Evolutionary conservation across 2,329 filamentous ascomycete genomes (phyloP).

Genomic region (Ceratocystiopsis brevicomis): DNA sequence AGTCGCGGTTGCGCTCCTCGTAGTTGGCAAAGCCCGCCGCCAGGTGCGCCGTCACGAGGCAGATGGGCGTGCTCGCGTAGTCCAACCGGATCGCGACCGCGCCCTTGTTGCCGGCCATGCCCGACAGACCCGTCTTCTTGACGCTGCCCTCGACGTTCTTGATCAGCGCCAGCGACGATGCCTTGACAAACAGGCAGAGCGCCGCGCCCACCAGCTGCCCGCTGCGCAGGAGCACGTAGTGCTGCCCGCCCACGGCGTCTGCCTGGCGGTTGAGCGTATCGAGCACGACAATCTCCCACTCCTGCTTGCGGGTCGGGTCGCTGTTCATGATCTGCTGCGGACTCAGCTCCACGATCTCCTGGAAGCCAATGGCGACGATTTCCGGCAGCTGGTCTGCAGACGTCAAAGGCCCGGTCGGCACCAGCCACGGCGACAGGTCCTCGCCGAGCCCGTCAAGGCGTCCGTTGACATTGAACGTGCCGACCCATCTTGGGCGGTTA

Average conservation of each 20-base stretch:
- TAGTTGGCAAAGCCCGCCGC: conserved; percentile 94
- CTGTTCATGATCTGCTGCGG: conserved; percentile 99
- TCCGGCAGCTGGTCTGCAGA: conserved; percentile 50
- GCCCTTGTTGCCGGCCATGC: conserved; percentile 95
- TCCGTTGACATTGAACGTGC: conserved; percentile 91
- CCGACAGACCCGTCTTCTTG: conserved; percentile 87
- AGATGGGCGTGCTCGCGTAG: conserved; percentile 79
- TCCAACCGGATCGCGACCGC: conserved; percentile 93
- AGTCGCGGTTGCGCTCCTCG: conserved; percentile 87
- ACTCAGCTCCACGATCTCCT: conserved; percentile 95
- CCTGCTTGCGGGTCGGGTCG: conserved; percentile 64
- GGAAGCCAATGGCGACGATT: conserved; percentile 80
- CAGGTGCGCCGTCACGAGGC: conserved; percentile 90
- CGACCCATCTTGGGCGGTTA: conserved; percentile 32
- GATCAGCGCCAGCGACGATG: conserved; percentile 57
- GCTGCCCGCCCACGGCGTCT: conserved; percentile 43
- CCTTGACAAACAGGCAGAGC: conserved; percentile 75
- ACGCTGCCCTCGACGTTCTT: conserved; percentile 94
- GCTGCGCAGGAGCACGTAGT: conserved; percentile 76
- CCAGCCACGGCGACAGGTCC: conserved; percentile 75
- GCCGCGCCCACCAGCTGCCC: conserved; percentile 91
- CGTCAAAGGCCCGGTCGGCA: conserved; percentile 28
- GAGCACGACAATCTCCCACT: conserved; percentile 74
- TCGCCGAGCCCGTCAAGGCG: conserved; percentile 57
- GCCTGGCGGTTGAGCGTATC: conserved; percentile 57